These are phyloP conservation scores for Brettanomyces anomalus DNA, from an alignment of 805 yeast species.

Conservation along the genomic window DNA sequence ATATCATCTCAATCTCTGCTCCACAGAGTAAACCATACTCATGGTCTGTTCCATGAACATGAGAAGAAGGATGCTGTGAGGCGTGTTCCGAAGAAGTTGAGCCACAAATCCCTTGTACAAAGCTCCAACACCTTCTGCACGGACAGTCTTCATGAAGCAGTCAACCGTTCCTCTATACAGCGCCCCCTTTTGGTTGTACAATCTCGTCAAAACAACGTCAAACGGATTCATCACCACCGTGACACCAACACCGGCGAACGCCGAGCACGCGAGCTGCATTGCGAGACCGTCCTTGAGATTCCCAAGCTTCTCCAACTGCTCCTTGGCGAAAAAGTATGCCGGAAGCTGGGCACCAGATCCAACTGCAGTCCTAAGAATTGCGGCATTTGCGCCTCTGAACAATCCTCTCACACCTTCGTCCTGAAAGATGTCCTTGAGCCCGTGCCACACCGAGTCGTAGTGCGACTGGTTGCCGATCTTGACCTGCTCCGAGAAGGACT, in stretches of 20 bases:
- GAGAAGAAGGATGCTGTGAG: constrained; percentile 84
- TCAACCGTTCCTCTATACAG: constrained; percentile 82
- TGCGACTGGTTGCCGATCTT: constrained; percentile 89
- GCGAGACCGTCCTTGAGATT: constrained; percentile 54
- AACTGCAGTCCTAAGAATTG: constrained; percentile 86
- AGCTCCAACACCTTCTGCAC: constrained; percentile 77
- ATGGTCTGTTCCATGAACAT: constrained; percentile 95
- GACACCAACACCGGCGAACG: constrained; percentile 84
- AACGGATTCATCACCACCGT: constrained; percentile 96
- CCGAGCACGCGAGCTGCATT: constrained; percentile 64
- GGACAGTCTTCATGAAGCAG: constrained; percentile 77
- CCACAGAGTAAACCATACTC: constrained; percentile 42
- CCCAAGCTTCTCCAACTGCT: constrained; percentile 43
- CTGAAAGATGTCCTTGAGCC: constrained; percentile 50
- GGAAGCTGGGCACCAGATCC: constrained; percentile 96
- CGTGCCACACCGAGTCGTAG: constrained; percentile 62
- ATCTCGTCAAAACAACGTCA: constrained; percentile 90
- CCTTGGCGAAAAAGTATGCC: constrained; percentile 71
- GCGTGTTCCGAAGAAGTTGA: constrained; percentile 84
- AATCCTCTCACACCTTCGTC: constrained; percentile 72
- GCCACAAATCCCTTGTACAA: constrained; percentile 94
- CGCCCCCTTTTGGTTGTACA: constrained; percentile 89
- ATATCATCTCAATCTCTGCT: constrained; percentile 18
- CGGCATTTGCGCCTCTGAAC: constrained; percentile 91
- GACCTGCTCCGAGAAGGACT: constrained; percentile 62